Base-by-base conservation (phyloP, 2,329 filamentous ascomycete genomes). In the Sclerotinia minor region DNA sequence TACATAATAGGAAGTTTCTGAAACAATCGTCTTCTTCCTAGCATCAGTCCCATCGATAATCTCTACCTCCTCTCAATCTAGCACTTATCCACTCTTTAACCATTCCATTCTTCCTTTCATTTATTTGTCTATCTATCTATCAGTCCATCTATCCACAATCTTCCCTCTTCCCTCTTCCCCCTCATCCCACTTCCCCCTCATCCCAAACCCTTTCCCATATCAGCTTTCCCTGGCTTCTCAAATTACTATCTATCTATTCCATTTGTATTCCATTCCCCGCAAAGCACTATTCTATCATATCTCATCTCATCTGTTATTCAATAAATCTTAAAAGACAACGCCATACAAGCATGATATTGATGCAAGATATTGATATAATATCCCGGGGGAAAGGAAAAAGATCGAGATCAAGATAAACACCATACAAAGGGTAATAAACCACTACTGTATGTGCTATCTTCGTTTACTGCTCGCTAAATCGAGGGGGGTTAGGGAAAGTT, bases 331-430 rank as follows among this genome's bases (percentile, higher is more conserved):
- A 41, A 1, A 41, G 7, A 35, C 35, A 35, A 41, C 38, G 15
- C 38, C 13, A 41, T 41, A 13, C 13, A 13, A 54, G 2, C 13
- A 13, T 32, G 2, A 19, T 32, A 2, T 5, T 11, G n/a, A 9
- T 29, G 29, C 13, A 13, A 54, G 2, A 19, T 32, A 2, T 13
- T 38, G 35, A 9, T 32, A 19, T 9, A 15, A 21, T 13, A n/a
- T n/a, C 9, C 29, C 9, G 1, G 3, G 29, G 29, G n/a, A 35
- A 35, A 9, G 7, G 29, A 35, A 35, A 35, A 9, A 32, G 17
- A 11, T 8, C 2, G 0, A 6, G 21, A 3, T 3, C 2, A 15
- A 1, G 5, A n/a, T 5, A 3, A n/a, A n/a, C 13, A 41, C 2
- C 52, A 8, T 35, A n/a, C 9, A 35, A 9, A 3, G 1, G 19